Base-by-base conservation (phyloP, 2,329 filamentous ascomycete species). In the Fusarium hainanense region DNA sequence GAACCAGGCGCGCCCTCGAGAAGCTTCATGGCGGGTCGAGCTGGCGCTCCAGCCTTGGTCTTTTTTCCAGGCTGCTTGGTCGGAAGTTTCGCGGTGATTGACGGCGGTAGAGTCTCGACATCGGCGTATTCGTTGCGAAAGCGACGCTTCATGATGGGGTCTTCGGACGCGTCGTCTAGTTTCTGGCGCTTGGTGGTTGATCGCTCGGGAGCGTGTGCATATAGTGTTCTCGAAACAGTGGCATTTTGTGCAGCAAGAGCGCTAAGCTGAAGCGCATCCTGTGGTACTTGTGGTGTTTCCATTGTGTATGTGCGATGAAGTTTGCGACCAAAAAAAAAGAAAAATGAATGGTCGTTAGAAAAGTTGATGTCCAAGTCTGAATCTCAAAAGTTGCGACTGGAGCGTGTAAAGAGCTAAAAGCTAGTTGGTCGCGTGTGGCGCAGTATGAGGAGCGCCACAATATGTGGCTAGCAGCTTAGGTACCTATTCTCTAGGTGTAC, bases 31-130 rank as follows among this genome's bases (percentile, higher is more conserved):
- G 72, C 68, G 32, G 72, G 75, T 20, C 72, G 66, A 41, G 58
- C 65, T n/a, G 69, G 67, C 89, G 63, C 59, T 48, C 67, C 70
- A 21, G 90, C 88, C 79, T 90, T 92, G 10, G 63, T 42, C 62
- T 77, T 80, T 68, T 77, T 81, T 25, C 74, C 74, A 4, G 74
- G 67, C 51, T 79, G 72, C 40, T 76, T 78, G 11, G 75, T 88
- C 16, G 92, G 90, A 79, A 94, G 91, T 78, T 94, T 96, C 23
- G 92, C 90, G 37, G 92, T 92, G 21, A 98, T 85, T 3, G 88
- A 88, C 23, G 91, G 88, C 8, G 94, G 94, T 5, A 98, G 85
- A 67, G 92, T 90, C 77, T 89, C 88, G 23, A 96, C 90, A 75
- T 90, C 84, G 73, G 90, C 87, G 80, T 97, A 98, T 82, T 98